These are phyloP conservation scores for Pseudisothecium myosuroides DNA, from an alignment of 225 moss, liverwort and hornwort genomes.

Conservation along the genomic window DNA sequence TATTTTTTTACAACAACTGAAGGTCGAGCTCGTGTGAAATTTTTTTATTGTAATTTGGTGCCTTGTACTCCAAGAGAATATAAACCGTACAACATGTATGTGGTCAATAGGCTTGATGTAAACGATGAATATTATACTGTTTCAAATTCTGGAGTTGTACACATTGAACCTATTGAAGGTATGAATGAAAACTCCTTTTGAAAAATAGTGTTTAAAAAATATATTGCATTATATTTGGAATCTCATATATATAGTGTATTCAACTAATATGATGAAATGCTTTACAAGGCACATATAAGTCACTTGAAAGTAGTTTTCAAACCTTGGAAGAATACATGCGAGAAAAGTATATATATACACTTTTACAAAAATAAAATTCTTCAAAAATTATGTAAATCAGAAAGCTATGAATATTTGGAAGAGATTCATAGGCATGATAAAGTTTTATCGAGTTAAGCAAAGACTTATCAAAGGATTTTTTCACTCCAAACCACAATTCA, in stretches of 20 bases:
- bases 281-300: background rate
- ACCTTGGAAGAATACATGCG: background rate
- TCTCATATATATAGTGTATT: background rate
- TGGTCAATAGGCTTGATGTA: background rate
- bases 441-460: background rate
- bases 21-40: background rate
- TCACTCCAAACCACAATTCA: background rate
- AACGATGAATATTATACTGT: background rate
- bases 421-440: background rate
- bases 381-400: background rate
- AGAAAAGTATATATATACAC: background rate
- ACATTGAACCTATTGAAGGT: background rate
- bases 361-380: background rate
- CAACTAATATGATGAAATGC: background rate
- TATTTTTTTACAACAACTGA: background rate
- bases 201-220: rapidly evolving
- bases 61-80: background rate
- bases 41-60: background rate
- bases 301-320: background rate
- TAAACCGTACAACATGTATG: background rate
- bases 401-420: background rate
- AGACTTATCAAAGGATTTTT: background rate
- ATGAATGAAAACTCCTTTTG: background rate
- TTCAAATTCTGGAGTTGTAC: background rate
- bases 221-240: background rate